Percentiles rank a stretch among this genome's conserved stretches.
Conservation (phyloP, 352 stramenopile genomes). For the Phytophthora kernoviae region DNA sequence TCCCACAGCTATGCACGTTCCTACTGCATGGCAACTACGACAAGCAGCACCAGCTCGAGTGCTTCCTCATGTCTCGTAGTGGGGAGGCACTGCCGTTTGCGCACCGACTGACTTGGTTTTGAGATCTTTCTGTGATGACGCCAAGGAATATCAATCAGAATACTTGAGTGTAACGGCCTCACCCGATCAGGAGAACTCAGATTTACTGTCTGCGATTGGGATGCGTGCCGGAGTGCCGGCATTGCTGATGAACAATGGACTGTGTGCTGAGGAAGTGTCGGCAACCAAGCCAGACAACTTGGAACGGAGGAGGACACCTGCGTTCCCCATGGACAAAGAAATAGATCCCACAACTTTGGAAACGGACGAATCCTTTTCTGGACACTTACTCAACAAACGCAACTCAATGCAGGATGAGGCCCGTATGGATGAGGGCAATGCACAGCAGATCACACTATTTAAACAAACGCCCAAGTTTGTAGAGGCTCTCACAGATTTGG, state of each 20-base stretch:
- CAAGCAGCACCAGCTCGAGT: slow-evolving; percentile 85
- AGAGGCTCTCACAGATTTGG: slow-evolving; percentile 65
- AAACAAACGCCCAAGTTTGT: slow-evolving; percentile 78
- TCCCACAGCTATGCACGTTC: slow-evolving; percentile 89
- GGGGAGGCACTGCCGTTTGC: slow-evolving; percentile 84
- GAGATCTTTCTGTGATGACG: slow-evolving; percentile 81
- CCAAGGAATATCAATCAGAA: slow-evolving; percentile 69
- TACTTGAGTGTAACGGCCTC: slow-evolving; percentile 72
- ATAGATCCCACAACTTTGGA: slow-evolving; percentile 35
- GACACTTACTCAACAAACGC: slow-evolving; percentile 54
- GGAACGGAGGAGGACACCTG: slow-evolving; percentile 49
- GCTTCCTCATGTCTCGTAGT: slow-evolving; percentile 85
- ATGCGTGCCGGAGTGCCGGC: slow-evolving; percentile 68
- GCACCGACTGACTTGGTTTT: slow-evolving; percentile 89
- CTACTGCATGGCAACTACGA: slow-evolving; percentile 83
- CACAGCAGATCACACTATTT: slow-evolving; percentile 66
- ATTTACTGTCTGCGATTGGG: slow-evolving; percentile 70
- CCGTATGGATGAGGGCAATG: slow-evolving; percentile 61
- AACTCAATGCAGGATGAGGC: slow-evolving; percentile 63
- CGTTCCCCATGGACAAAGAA: slow-evolving; percentile 67
- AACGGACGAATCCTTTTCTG: slow-evolving; percentile 63
- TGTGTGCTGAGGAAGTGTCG: slow-evolving; percentile 73
- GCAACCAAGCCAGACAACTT: slow-evolving; percentile 51
- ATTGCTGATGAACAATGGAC: slow-evolving; percentile 75
- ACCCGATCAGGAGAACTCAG: slow-evolving; percentile 61